Evolutionary conservation across 148 eudicot species (phyloP), one percentile per base, ranked within the genome.

Genomic region (Chenopodium suecicum): DNA sequence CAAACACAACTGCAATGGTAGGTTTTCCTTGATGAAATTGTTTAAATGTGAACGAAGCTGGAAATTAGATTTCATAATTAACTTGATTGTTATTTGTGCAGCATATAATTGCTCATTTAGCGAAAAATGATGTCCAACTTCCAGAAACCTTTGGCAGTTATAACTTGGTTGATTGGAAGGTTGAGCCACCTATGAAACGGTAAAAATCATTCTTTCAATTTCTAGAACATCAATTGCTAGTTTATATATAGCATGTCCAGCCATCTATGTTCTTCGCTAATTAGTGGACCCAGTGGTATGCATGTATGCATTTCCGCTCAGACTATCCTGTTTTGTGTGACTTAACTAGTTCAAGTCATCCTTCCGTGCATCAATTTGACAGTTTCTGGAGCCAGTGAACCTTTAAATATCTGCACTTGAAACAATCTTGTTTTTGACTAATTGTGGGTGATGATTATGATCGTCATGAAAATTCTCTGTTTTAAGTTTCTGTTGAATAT

Each of bases 131-230:
- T 64, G 74, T 92, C 76, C 90, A 89, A 84, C 95, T 96, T 74
- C 95, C 98, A 69, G 89, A 85, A 56, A 81, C 80, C n/a, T 94
- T 86, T 72, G 99, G 98, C 81, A 88, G 85, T 69, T 94, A 88
- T 84, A 83, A 84, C 74, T 77, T 92, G 87, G 86, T 83, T 67
- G 85, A 82, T 80, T 94, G 94, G 99, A 80, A 78, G 76, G 69
- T 82, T 72, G 90, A 90, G 89, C 91, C 94, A 32, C 90, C 90
- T 27, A 84, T 79, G 67, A 85, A 89, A 78, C 60, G 88, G 98
- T 94, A 89, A 74, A 41, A 74, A 63, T 77, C 62, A 6, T 81
- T 64, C 48, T 52, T 19, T 52, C 63, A 62, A 46, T 79, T 74
- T 9, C 13, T 54, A 63, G 48, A 32, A 73, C 22, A 17, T 56